Percentiles rank a stretch among this genome's conserved stretches.
These are phyloP conservation scores for Flaveria trinervia DNA, from an alignment of 129 eudicot species.

Conservation along the genomic window DNA sequence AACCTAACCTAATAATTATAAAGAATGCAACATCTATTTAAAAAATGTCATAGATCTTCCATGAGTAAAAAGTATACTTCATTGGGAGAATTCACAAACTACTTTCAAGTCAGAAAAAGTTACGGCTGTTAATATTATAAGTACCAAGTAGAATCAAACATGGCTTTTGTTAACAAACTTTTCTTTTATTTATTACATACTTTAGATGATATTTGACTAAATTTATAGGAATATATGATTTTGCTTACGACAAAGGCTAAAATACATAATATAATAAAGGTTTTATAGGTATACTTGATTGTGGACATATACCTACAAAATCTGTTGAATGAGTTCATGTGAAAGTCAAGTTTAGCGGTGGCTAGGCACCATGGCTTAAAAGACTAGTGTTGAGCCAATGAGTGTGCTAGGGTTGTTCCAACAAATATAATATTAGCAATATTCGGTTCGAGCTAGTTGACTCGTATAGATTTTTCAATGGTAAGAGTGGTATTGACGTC, in stretches of 20 bases:
- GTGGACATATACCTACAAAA: not conserved
- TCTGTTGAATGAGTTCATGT: not conserved
- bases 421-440: too few species aligned
- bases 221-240: not conserved
- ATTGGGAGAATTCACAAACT: constrained; percentile 9
- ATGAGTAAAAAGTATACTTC: constrained; percentile 22
- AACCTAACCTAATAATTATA: not conserved
- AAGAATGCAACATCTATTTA: not conserved
- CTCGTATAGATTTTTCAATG: too few species aligned
- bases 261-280: too few species aligned
- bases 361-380: not conserved
- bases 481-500: too few species aligned
- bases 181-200: not conserved
- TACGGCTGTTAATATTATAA: constrained; percentile 26
- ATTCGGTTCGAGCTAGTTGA: too few species aligned
- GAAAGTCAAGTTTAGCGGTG: constrained; percentile 4
- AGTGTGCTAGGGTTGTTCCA: constrained; percentile 3
- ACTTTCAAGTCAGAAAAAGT: constrained; percentile 18
- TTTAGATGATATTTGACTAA: not conserved
- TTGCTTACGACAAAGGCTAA: too few species aligned
- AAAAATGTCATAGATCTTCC: constrained; percentile 9
- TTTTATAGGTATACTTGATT: constrained; percentile 2
- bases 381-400: not conserved
- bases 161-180: not conserved
- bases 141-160: constrained; percentile 6